Percentiles rank a stretch among this genome's conserved stretches.
These are phyloP conservation scores for Cyanidiococcus yangmingshanensis DNA, from an alignment of 23 red algal genomes.

Conservation along the genomic window DNA sequence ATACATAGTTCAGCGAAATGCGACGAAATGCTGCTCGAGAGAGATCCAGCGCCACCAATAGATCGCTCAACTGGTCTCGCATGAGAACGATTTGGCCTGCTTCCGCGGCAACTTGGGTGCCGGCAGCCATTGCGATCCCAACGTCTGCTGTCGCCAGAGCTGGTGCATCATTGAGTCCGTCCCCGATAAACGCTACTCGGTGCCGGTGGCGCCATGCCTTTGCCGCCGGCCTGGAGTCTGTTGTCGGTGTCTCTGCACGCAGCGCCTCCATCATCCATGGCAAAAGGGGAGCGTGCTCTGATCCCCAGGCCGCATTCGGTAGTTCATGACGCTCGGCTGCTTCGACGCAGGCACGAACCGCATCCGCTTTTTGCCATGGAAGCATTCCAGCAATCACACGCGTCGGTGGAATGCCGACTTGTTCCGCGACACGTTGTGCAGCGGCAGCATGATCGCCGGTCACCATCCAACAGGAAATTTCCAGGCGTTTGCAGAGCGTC, in stretches of 20 bases:
- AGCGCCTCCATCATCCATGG: constrained; percentile 12
- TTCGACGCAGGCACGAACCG: constrained; percentile 17
- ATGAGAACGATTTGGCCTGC: constrained; percentile 55
- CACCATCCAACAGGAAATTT: constrained; percentile 30
- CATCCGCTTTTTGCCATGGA: constrained; percentile 49
- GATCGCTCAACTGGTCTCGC: constrained; percentile 40
- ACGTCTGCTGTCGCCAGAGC: constrained; percentile 76
- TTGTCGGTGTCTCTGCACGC: not conserved
- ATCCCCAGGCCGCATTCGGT: not conserved
- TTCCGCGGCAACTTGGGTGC: constrained; percentile 46
- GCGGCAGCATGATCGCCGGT: constrained; percentile 56
- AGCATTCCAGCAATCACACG: constrained; percentile 40
- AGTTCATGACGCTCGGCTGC: not conserved
- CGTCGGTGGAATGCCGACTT: constrained; percentile 42
- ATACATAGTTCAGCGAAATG: constrained; percentile 65
- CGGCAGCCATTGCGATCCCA: constrained; percentile 71
- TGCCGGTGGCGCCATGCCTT: not conserved
- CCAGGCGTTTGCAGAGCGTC: constrained; percentile 24
- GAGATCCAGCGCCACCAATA: constrained; percentile 41
- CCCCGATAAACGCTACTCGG: constrained; percentile 60
- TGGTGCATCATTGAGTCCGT: constrained; percentile 90
- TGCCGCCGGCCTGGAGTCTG: not conserved
- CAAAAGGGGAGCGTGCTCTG: not conserved
- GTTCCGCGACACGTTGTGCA: constrained; percentile 32
- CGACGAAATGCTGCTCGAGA: constrained; percentile 45